Base-by-base conservation (phyloP, 768 basidiomycete species). In the Termitomyces sp. region DNA sequence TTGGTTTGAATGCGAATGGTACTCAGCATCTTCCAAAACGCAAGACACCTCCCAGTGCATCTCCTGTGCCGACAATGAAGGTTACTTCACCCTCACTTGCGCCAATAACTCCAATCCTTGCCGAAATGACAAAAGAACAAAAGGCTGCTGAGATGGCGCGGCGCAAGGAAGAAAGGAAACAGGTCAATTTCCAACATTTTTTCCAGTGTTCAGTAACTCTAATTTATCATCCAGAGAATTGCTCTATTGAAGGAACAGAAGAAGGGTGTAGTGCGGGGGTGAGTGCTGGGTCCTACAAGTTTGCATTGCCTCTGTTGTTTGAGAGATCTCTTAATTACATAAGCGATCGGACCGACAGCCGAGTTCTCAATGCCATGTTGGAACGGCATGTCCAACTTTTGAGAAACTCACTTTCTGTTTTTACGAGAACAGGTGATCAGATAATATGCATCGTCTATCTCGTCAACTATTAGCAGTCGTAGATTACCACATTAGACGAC, bases 111-210 rank as follows among this genome's bases (percentile, higher is more conserved):
- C 57, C 73, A 2, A 64, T 68, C 28, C 75, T 78, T 57, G 72
- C 81, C 30, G 72, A 70, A 1, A 77, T 93, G 80, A 81, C 83
- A 30, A 97, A 94, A 71, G 96, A 97, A 71, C 94, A 95, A 65
- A 96, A 91, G 71, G 91, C 91, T 1, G 86, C 85, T n/a, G 93
- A 97, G 76, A 89, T 98, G 86, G 89, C 89, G 8, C 78, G 89
- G 63, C 79, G 95, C 60, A 89, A 95, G 68, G 95, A 98, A 70
- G 96, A 98, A 70, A 77, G 96, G 48, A 94, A 89, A 70, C 86
- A 92, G 77, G 93, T 93, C 56, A 35, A 56, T 47, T 47, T 52
- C 18, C 48, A 51, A 18, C 23, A 14, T 28, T 28, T 55, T 61
- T 63, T 3, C n/a, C 14, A 43, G 50, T 30, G 30, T 56, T 14